Percentiles rank a stretch among this genome's conserved stretches.
Evolutionary conservation across 441 rosid species (phyloP).

Genomic region (Corymbia citriodora): DNA sequence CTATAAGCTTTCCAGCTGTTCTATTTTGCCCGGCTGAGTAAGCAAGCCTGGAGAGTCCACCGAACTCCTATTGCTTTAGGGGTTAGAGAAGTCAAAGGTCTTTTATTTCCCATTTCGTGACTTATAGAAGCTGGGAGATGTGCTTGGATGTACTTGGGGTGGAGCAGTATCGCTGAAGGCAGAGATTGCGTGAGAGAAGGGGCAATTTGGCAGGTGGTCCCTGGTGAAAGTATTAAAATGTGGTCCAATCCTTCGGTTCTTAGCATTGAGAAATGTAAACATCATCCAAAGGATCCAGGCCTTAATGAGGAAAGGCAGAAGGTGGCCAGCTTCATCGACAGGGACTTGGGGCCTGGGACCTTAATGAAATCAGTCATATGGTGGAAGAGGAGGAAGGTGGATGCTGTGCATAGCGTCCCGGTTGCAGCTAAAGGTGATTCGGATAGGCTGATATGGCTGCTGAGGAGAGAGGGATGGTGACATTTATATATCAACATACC

Average conservation of each 20-base stretch:
- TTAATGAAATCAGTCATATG: background rate
- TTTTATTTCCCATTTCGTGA: background rate
- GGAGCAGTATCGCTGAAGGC: background rate
- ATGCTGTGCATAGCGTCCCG: background rate
- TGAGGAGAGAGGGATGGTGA: background rate
- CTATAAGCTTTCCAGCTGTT: background rate
- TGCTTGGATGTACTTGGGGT: background rate
- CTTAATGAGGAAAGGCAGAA: background rate
- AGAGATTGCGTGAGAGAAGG: background rate
- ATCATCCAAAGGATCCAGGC: background rate
- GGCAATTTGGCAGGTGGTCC: background rate
- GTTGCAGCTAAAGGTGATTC: background rate
- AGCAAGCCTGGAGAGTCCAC: background rate
- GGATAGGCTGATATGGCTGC: background rate
- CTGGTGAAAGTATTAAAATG: background rate
- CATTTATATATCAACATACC: background rate
- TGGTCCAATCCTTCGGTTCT: background rate
- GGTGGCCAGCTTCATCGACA: background rate
- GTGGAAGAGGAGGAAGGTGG: background rate
- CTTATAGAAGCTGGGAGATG: background rate
- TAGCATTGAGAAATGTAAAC: background rate
- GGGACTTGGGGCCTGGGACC: background rate
- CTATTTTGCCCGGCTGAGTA: background rate
- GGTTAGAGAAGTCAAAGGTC: background rate
- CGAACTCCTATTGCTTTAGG: background rate